Evolutionary conservation across 768 basidiomycete species (phyloP).

Genomic region (Sporobolomyces phaffii): DNA sequence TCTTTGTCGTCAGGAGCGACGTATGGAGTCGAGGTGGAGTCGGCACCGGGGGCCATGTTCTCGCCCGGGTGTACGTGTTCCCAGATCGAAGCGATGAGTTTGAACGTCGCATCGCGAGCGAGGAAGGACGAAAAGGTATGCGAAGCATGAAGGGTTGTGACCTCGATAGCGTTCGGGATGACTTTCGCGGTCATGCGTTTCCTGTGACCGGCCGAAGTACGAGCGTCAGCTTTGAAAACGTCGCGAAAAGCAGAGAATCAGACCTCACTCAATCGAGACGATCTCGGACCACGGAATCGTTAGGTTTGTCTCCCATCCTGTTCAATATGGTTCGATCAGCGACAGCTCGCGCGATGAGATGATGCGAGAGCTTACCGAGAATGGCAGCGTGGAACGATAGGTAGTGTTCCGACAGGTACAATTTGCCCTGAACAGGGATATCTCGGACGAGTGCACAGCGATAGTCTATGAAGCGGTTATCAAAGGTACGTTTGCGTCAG

Average conservation of each 20-base stretch:
- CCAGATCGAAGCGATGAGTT: conserved; percentile 92
- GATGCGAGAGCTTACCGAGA: conserved; percentile 18
- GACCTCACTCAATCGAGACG: conserved; percentile 58
- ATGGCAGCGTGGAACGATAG: conserved; percentile 27
- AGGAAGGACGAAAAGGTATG: conserved; percentile 83
- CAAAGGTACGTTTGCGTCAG: no score
- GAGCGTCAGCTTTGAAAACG: not conserved
- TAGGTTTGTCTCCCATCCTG: conserved; percentile 61
- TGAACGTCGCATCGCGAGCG: conserved; percentile 84
- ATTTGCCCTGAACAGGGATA: conserved; percentile 23
- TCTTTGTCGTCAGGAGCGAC: conserved; percentile 1
- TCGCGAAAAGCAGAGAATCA: not conserved
- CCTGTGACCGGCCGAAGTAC: conserved; percentile 1
- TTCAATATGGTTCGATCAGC: not conserved
- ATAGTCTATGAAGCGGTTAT: conserved; percentile 18
- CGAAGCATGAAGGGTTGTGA: conserved; percentile 52
- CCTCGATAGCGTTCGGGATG: conserved; percentile 90
- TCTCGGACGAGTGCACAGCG: conserved; percentile 25
- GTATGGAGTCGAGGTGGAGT: conserved; percentile 15
- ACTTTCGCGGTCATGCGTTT: conserved; percentile 97
- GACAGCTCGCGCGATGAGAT: no score
- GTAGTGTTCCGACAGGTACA: conserved; percentile 20
- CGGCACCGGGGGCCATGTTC: conserved; percentile 51
- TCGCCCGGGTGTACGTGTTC: conserved; percentile 64
- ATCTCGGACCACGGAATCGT: conserved; percentile 82